These are phyloP conservation scores for Zymoseptoria pseudotritici DNA, from an alignment of 2,329 filamentous ascomycete genomes.

Conservation along the genomic window DNA sequence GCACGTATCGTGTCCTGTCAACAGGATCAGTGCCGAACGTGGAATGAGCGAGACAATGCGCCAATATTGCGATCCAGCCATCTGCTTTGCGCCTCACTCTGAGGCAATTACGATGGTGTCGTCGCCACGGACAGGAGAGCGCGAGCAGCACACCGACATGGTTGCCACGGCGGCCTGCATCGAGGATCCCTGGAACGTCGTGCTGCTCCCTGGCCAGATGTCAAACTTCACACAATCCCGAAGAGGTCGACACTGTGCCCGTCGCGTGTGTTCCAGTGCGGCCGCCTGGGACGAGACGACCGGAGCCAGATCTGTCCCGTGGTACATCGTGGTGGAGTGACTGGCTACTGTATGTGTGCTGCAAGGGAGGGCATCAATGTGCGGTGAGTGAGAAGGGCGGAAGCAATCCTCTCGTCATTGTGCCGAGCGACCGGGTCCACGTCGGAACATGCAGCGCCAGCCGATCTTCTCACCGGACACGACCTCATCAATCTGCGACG, in stretches of 20 bases:
- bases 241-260: conserved; percentile 1
- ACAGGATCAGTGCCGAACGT: conserved; percentile 14
- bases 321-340: too few species aligned
- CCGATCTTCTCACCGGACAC: neutral
- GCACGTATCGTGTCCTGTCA: conserved; percentile 18
- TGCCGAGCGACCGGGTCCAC: neutral
- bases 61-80: neutral
- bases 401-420: neutral
- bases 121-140: neutral
- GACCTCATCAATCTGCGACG: neutral
- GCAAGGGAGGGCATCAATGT: neutral
- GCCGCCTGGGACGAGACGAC: neutral
- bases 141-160: neutral
- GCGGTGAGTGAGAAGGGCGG: neutral
- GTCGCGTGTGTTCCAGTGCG: neutral
- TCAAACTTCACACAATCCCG: conserved; percentile 10
- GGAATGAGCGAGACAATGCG: neutral
- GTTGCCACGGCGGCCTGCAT: conserved; percentile 1
- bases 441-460: neutral
- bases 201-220: conserved; percentile 8
- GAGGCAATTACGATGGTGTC: neutral
- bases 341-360: neutral
- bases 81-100: neutral
- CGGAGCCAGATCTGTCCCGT: neutral
- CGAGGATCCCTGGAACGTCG: neutral